A percentile compares a stretch with the other conserved stretches of the same genome.
Conservation (phyloP, 495 filamentous ascomycete species). For the Cercophora sp. region DNA sequence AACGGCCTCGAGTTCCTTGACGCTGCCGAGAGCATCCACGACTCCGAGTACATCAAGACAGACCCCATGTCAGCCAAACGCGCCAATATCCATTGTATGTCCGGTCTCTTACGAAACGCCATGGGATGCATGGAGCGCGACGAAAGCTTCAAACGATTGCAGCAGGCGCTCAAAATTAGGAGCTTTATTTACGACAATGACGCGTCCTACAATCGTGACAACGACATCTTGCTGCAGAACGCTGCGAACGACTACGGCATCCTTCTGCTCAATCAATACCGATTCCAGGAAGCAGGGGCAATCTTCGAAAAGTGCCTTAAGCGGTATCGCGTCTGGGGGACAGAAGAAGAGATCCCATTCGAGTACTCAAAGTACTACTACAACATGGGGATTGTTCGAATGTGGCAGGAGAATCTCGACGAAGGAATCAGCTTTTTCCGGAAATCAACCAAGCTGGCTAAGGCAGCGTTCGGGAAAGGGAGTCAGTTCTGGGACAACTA, state of each 20-base stretch:
- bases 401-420: conserved; percentile 17
- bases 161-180: conserved; percentile 7
- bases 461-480: conserved; percentile 11
- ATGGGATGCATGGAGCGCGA: conserved; percentile 15
- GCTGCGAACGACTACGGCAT: conserved; percentile 19
- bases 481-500: conserved; percentile 23
- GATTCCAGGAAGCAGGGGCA: conserved; percentile 18
- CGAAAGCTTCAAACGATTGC: conserved; percentile 2
- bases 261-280: conserved; percentile 19
- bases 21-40: conserved; percentile 18
- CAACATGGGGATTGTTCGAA: conserved; percentile 15
- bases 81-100: conserved; percentile 23
- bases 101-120: conserved; percentile 18
- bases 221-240: conserved; percentile 23
- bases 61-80: too few species aligned
- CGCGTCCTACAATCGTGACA: background rate
- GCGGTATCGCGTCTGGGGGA: conserved; percentile 20
- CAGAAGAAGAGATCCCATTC: conserved; percentile 19
- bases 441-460: too few species aligned
- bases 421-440: conserved; percentile 13
- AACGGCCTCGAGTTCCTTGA: conserved; percentile 20
- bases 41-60: conserved; percentile 7
- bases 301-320: conserved; percentile 16
- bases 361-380: conserved; percentile 29
- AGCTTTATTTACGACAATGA: background rate